Evolutionary conservation across 163 green algal genomes (phyloP).

Genomic region (Coccomyxa subellipsoidea): DNA sequence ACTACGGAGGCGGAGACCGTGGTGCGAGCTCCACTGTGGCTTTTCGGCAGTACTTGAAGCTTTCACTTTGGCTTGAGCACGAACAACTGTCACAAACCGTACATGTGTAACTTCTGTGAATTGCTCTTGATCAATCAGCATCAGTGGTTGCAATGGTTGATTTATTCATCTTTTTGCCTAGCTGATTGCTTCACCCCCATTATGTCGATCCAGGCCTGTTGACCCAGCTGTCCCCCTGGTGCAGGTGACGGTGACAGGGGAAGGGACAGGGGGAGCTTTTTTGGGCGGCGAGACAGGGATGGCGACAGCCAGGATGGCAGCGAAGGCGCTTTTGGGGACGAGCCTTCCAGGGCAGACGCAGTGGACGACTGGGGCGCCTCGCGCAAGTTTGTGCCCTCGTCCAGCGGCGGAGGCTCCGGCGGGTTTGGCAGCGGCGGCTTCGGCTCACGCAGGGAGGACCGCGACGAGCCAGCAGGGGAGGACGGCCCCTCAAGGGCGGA

Average conservation of each 20-base stretch:
- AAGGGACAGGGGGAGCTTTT: not conserved
- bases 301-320: conserved; percentile 9
- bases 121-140: too few species aligned
- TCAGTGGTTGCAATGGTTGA: too few species aligned
- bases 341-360: conserved; percentile 1
- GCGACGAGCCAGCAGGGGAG: not conserved
- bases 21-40: not conserved
- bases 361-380: not conserved
- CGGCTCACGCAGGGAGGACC: not conserved
- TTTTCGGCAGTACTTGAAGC: not conserved
- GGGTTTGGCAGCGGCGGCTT: not conserved
- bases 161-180: not conserved
- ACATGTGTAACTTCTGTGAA: too few species aligned
- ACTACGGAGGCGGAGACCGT: not conserved
- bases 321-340: not conserved
- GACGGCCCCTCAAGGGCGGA: conserved; percentile 40
- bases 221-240: not conserved
- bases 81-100: not conserved
- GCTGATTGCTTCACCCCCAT: not conserved
- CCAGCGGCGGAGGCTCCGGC: not conserved
- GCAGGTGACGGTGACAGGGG: not conserved
- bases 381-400: conserved; percentile 4
- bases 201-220: not conserved
- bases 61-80: not conserved
- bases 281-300: not conserved